Conservation (phyloP, 768 basidiomycete genomes). For the Mycena galericulata region DNA sequence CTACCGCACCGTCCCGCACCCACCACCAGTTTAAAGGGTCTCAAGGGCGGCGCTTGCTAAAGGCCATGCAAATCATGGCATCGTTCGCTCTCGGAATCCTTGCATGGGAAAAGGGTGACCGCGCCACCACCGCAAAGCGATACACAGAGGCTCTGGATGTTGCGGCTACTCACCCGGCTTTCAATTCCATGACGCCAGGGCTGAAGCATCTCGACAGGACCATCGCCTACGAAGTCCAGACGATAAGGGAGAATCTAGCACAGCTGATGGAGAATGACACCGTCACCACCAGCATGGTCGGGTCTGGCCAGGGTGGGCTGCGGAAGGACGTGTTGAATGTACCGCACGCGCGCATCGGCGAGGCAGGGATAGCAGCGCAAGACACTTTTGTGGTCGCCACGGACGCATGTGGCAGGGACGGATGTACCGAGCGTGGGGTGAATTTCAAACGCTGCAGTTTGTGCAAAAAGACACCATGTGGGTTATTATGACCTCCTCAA, state of each 20-base stretch:
- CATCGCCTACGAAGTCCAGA: constrained; percentile 36
- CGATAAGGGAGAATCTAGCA: constrained; percentile 40
- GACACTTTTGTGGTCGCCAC: constrained; percentile 42
- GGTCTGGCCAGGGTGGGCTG: constrained; percentile 18
- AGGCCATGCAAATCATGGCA: constrained; percentile 47
- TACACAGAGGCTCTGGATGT: constrained; percentile 47
- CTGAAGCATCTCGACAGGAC: constrained; percentile 39
- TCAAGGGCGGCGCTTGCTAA: constrained; percentile 43
- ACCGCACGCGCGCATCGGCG: constrained; percentile 36
- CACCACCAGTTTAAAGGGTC: constrained; percentile 39
- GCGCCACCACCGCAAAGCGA: constrained; percentile 47
- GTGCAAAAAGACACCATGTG: constrained; percentile 44
- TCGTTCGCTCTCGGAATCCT: constrained; percentile 44
- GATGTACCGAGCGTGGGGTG: constrained; percentile 42
- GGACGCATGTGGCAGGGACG: constrained; percentile 40
- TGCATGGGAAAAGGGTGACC: constrained; percentile 48
- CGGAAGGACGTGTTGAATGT: constrained; percentile 41
- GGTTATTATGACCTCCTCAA: constrained; percentile 14
- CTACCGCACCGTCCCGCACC: constrained; percentile 24
- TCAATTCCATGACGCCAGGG: constrained; percentile 27
- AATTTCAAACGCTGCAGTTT: constrained; percentile 42
- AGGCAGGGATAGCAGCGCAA: constrained; percentile 30
- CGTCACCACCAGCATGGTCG: constrained; percentile 31
- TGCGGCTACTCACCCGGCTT: constrained; percentile 40
- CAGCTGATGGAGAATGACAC: constrained; percentile 41